A percentile compares a stretch with the other conserved stretches of the same genome.
These are phyloP conservation scores for Aspergillus steynii DNA, from an alignment of 495 filamentous ascomycete species.

Conservation along the genomic window DNA sequence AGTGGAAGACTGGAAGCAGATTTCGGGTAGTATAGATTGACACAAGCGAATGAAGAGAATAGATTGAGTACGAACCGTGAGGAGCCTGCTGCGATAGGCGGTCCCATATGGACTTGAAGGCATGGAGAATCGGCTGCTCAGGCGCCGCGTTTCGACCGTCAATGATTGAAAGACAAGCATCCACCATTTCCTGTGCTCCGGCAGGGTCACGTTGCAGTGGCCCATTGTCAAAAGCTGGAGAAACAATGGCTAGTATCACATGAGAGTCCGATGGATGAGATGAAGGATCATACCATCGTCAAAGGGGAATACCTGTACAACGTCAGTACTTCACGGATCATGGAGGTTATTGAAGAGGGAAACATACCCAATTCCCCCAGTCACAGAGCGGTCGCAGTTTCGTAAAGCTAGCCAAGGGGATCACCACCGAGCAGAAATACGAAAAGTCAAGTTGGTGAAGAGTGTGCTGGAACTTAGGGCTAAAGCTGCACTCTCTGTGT, in stretches of 20 bases:
- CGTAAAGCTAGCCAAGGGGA: background rate
- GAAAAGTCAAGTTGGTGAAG: background rate
- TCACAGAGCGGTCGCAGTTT: background rate
- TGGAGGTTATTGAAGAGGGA: background rate
- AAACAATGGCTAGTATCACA: background rate
- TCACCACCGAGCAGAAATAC: background rate
- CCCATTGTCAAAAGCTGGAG: background rate
- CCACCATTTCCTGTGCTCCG: background rate
- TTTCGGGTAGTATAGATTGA: background rate
- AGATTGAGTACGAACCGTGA: background rate
- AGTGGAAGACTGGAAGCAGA: background rate
- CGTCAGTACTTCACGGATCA: background rate
- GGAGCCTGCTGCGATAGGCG: background rate
- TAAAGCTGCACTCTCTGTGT: background rate
- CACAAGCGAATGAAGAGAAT: background rate
- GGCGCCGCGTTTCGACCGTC: background rate
- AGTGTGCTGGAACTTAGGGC: background rate
- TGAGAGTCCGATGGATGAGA: background rate
- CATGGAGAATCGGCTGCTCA: background rate
- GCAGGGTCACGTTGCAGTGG: background rate
- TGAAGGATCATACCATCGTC: conserved; percentile 1
- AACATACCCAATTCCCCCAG: conserved; percentile 1
- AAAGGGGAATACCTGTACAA: conserved; percentile 1
- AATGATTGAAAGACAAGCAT: background rate
- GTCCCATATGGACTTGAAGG: background rate